phyloP scores from a whole-genome alignment of 306 rosid genomes.

The Adenanthera pavonina region DNA sequence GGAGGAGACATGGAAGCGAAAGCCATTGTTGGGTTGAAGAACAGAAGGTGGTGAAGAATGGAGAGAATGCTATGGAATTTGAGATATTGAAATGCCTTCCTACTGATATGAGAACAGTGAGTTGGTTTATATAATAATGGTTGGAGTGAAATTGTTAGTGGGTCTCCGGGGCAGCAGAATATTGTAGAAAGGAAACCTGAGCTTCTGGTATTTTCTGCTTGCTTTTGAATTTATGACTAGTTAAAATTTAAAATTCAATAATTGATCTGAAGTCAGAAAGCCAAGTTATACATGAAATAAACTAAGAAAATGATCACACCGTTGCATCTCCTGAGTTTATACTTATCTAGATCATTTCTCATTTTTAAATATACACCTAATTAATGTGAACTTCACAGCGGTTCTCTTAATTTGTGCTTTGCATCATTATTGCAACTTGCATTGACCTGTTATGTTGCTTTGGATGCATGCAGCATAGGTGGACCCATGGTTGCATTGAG shows the following conservation, averaged over 20 bases:
- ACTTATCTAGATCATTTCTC: neutral
- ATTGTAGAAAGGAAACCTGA: neutral
- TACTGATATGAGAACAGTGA: neutral
- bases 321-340: too few species aligned
- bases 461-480: neutral
- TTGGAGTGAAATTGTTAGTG: neutral
- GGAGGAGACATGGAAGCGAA: neutral
- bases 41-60: neutral
- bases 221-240: too few species aligned
- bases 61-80: neutral
- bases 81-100: neutral
- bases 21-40: conserved; percentile 2
- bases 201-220: neutral
- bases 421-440: neutral
- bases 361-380: neutral
- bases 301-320: neutral
- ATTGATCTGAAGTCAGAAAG: neutral
- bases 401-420: neutral
- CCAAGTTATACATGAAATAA: neutral
- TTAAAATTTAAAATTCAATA: neutral
- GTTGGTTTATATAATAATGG: neutral
- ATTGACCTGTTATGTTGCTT: neutral
- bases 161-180: neutral
- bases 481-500: neutral
- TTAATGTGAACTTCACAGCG: neutral